Base-by-base conservation (phyloP, 1,284 basidiomycete genomes). In the Golubevia sp. region DNA sequence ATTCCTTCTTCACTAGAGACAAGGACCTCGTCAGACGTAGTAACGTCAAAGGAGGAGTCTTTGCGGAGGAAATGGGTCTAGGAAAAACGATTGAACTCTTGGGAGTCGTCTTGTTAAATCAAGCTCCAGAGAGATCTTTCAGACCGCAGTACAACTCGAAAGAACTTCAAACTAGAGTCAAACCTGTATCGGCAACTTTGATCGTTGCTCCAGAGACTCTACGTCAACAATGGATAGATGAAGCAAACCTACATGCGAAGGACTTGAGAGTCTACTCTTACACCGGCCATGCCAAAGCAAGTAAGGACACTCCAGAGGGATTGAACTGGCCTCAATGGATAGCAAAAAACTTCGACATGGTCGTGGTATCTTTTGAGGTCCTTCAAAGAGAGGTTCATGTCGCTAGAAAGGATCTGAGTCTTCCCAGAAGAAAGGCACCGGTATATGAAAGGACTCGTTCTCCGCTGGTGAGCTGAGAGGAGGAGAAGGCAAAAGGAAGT, bases 21-120 rank as follows among this genome's bases (percentile, higher is more conserved):
- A 3, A 5, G 11, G 30, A 34, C 4, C 4, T 3, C 4, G 30
- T 34, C 4, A 34, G 11, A 34, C 11, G 5, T 34, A 25, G 52
- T 57, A 58, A 77, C 51, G 61, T 73, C 53, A 62, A 62, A 8
- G 79, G 76, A 3, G 78, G 72, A 2, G 71, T 82, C 58, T 67
- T 80, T 2, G 74, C 80, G 2, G 84, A 85, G 38, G 84, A 85
- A 64, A 84, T 85, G 73, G 84, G 84, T 3, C 76, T 85, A 1
- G 85, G 85, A 5, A 85, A 85, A 56, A 85, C 85, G 2, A 77
- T 85, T 48, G 84, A 85, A 59, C 68, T 83, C 1, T 60, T 85
- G 2, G 70, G 77, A 3, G 61, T 85, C 20, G 77, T 85, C 7
- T 66, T 85, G 5, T 62, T 70, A 27, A 67, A 74, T 24, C 63